Evolutionary conservation across 1,139 yeast genomes (phyloP), one percentile per base, ranked within the genome.

Genomic region (Yamadazyma mexicana): DNA sequence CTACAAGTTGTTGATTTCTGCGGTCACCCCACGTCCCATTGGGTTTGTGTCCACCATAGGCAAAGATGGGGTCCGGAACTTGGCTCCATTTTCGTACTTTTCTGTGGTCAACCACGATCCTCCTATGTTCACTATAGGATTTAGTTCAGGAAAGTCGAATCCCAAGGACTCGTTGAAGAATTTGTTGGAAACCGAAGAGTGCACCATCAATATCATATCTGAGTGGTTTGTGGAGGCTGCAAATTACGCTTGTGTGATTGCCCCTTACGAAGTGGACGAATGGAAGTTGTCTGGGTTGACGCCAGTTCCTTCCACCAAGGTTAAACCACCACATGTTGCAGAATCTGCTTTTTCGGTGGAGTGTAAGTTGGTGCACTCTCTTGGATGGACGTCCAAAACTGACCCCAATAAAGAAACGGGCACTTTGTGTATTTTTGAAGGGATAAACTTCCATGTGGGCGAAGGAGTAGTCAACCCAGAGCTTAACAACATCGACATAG

Each of bases 201-300:
- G 73, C 40, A 75, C 82, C 14, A 69, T 80, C 50, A 79, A 73
- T 52, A 69, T 79, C 39, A 69, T 80, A 25, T 69, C 80, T 35
- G 86, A 80, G 55, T 79, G 83, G 82, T 78, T 78, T 52, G 61
- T 73, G 17, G 85, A 80, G 44, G 85, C 84, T 11, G 83, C 83
- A 10, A 78, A 80, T 51, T 69, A 56, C 48, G 56, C 75, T 11
- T 57, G 72, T 15, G 62, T 62, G 16, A 57, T 69, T 46, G 69
- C 79, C 2, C 85, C 85, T 1, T 33, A 49, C 1, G 75, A 61
- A 1, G 64, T 73, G 11, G 75, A 73, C 42, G 86, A 80, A 52
- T 79, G 82, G 79, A 61, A 68, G 40, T 55, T 77, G 31, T 52
- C 73, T 11, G 85, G 85, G 0, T 59, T 80, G 41, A 77, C 83